Percentiles rank a stretch among this genome's conserved stretches.
Evolutionary conservation across 495 filamentous ascomycete genomes (phyloP).

Genomic region (Saxophila tyrrhenica): DNA sequence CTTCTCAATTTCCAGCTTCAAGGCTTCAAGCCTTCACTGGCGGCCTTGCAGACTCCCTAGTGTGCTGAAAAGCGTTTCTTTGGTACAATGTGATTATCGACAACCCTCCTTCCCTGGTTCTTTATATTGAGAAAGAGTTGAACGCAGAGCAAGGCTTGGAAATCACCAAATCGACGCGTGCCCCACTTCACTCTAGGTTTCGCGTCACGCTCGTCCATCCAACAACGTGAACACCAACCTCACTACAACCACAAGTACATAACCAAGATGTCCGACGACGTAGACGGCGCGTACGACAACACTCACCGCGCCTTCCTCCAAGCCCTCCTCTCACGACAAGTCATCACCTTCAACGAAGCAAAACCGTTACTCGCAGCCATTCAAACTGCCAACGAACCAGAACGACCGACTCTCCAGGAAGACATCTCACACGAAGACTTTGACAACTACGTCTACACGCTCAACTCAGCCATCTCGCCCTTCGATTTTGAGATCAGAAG

Average conservation of each 20-base stretch:
- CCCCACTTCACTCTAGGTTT: too few species aligned
- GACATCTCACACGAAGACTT: slow-evolving; percentile 61
- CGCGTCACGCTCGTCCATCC: neutral
- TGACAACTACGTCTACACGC: slow-evolving; percentile 51
- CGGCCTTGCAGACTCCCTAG: too few species aligned
- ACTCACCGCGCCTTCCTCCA: slow-evolving; percentile 87
- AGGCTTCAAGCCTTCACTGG: too few species aligned
- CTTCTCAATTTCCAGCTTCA: too few species aligned
- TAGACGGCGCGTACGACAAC: slow-evolving; percentile 38
- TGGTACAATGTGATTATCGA: too few species aligned
- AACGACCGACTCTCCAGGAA: slow-evolving; percentile 34
- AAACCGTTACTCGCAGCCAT: slow-evolving; percentile 68
- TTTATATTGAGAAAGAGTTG: too few species aligned
- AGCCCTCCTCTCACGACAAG: slow-evolving; percentile 67
- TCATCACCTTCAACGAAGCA: slow-evolving; percentile 62
- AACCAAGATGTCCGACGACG: slow-evolving; percentile 3
- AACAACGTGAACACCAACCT: too few species aligned
- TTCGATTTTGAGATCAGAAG: slow-evolving; percentile 82
- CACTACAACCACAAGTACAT: too few species aligned
- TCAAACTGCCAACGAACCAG: slow-evolving; percentile 43
- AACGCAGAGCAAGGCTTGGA: too few species aligned
- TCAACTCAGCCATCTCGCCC: slow-evolving; percentile 58
- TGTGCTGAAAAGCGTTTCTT: too few species aligned
- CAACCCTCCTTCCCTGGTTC: too few species aligned
- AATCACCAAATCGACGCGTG: too few species aligned